These are phyloP conservation scores for Leccinellum rugosiceps DNA, from an alignment of 768 basidiomycete species.

Conservation along the genomic window DNA sequence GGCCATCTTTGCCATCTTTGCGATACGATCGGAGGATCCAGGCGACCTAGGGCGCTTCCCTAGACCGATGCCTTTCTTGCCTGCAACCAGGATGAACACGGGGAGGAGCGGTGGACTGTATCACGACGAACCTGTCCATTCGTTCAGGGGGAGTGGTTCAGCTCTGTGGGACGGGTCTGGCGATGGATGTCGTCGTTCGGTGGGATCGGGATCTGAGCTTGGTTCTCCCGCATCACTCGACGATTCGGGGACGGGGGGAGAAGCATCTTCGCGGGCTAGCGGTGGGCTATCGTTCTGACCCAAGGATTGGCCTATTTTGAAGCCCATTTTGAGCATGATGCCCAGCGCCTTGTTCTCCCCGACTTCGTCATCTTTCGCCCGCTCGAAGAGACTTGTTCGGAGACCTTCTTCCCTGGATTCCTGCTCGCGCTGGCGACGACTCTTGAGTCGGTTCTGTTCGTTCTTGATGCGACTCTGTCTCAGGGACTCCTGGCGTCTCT, in stretches of 20 bases:
- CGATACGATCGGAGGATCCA: slow-evolving; percentile 55
- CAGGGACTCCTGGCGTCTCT: slow-evolving; percentile 65
- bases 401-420: slow-evolving; percentile 78
- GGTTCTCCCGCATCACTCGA: slow-evolving; percentile 2
- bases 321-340: slow-evolving; percentile 96
- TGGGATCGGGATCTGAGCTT: neutral
- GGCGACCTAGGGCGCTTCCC: slow-evolving; percentile 71
- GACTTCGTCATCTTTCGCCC: slow-evolving; percentile 50
- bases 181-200: neutral
- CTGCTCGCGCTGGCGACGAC: slow-evolving; percentile 60
- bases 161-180: slow-evolving; percentile 40
- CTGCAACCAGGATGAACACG: slow-evolving; percentile 37
- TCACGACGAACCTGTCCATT: slow-evolving; percentile 71
- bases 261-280: neutral
- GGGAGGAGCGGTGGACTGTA: neutral
- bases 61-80: slow-evolving; percentile 73
- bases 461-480: slow-evolving; percentile 58
- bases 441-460: slow-evolving; percentile 63
- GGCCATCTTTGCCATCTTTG: slow-evolving; percentile 67
- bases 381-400: slow-evolving; percentile 76
- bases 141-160: slow-evolving; percentile 71
- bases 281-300: slow-evolving; percentile 39
- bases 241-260: slow-evolving; percentile 1
- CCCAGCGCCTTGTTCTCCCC: slow-evolving; percentile 71
- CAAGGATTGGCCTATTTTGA: slow-evolving; percentile 78